Evolutionary conservation across 2,329 filamentous ascomycete species (phyloP).

Genomic region (Emergomyces orientalis): DNA sequence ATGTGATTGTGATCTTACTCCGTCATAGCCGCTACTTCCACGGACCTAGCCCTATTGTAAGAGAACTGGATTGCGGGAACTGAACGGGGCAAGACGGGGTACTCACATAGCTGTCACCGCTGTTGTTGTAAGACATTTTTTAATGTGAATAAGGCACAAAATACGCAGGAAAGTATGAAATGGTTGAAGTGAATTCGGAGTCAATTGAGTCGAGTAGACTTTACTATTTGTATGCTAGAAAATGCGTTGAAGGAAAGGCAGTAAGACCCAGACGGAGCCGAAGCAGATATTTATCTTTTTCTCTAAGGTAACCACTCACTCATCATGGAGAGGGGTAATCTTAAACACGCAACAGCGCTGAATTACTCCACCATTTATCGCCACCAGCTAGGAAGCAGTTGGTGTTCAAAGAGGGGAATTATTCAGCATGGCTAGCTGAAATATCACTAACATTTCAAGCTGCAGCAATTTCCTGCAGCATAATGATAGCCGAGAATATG

Average conservation of each 20-base stretch:
- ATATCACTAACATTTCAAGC: not conserved
- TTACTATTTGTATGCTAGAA: not conserved
- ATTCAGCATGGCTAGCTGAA: not conserved
- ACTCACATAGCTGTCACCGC: slow-evolving; percentile 1
- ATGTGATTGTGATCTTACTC: not conserved
- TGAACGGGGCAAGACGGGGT: not conserved
- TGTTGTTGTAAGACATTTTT: slow-evolving; percentile 6
- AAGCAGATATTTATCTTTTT: slow-evolving; percentile 4
- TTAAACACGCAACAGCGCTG: not conserved
- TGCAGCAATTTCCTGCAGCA: not conserved
- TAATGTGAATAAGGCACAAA: not conserved
- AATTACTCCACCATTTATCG: not conserved
- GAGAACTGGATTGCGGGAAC: not conserved
- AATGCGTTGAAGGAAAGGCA: not conserved
- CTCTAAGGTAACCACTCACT: not conserved
- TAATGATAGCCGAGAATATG: not conserved
- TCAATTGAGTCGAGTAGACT: not conserved
- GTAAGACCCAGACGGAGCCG: not conserved
- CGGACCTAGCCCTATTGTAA: not conserved
- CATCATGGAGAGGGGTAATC: not conserved
- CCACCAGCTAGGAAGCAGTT: not conserved
- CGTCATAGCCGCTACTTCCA: not conserved
- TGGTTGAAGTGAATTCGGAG: not conserved
- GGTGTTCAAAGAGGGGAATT: not conserved
- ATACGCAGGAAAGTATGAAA: not conserved